Base-by-base conservation (phyloP, 2,329 filamentous ascomycete species). In the Hypomyces perniciosus region DNA sequence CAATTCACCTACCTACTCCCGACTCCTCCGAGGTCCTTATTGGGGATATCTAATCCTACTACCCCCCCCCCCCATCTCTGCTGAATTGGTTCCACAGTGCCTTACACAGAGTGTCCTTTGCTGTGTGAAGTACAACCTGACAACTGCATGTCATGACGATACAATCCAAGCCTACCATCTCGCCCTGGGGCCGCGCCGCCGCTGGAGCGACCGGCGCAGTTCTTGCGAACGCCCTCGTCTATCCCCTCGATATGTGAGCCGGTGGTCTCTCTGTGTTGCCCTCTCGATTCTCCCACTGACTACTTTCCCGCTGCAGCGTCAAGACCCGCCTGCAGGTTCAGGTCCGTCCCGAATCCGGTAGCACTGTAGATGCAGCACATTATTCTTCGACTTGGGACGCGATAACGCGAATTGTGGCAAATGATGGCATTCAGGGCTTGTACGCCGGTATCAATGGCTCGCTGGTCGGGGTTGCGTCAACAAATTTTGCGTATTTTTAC, bases 401-500 rank as follows among this genome's bases (percentile, higher is more conserved):
- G 30, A 85, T 99, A 57, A 78, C 77, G 54, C 91, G 90, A 65
- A 97, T 99, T 58, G 71, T 88, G 34, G 80, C 84, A 51, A 83
- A 81, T 48, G 93, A 99, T 59, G 93, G 93, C 31, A 51, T 93
- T 7, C 63, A 75, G 43, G 93, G 93, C 6, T 80, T 99, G 6
- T 99, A 99, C 64, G 83, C 88, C 47, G 93, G 93, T 54, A 91
- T 99, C 67, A 79, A 83, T 54, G 91, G 92, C 46, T 84, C 91
- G 4, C 76, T 99, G 13, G 73, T 97, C 46, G 93, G 93, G 48
- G 93, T 99, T 34, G 92, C 90, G 1, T 96, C 91, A 28, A 97
- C 92, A 47, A 99, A 99, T 70, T 99, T 99, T 67, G 93, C 93
- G 62, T 99, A 99, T 73, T 99, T 99, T 68, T 99, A 99, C 74